Evolutionary conservation across 169 alveolate species (phyloP), one percentile per base, ranked within the genome.

Genomic region (Plasmodium vivax): DNA sequence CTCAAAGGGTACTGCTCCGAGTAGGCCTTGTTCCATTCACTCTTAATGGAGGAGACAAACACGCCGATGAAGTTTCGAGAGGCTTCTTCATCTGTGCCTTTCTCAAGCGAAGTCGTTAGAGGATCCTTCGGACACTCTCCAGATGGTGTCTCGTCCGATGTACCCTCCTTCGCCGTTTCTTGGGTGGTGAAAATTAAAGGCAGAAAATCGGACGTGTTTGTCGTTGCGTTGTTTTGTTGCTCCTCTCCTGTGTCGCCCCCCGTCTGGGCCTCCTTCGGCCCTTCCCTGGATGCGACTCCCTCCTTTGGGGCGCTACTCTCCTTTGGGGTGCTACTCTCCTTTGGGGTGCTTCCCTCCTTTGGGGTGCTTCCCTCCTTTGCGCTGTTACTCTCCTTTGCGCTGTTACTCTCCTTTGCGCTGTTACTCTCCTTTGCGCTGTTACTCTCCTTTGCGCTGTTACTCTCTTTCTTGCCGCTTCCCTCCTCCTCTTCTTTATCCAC

Each of bases 1-100:
- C 87, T 77, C 23, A 95, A 83, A 8, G 96, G 95, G 38, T 83
- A 75, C 32, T 85, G 96, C 7, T 82, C 93, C 9, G 92, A 32
- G 51, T 85, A 95, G 51, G 84, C 71, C 68, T 90, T 83, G 30
- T 82, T 84, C 96, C 96, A 95, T 85, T 95, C 96, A 82, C 93
- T 93, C 73, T 95, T 95, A 9, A 95, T 95, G 16, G 96, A 84
- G 14, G 96, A 95, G 23, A 95, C 96, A 68, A 93, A 95, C 34
- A 93, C 94, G n/a, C 96, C 96, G 30, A 95, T 88, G 27, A 92
- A 16, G n/a, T 88, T 58, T 23, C 38, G 75, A 79, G 75, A 62
- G n/a, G 36, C 75, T n/a, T 38, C 51, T 41, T 23, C 68, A 41
- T 19, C 36, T 47, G 58, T 9, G 10, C 82, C 83, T 19, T 62